Base-by-base conservation (phyloP, 2,329 filamentous ascomycete genomes). In the Diaporthe citrichinensis region DNA sequence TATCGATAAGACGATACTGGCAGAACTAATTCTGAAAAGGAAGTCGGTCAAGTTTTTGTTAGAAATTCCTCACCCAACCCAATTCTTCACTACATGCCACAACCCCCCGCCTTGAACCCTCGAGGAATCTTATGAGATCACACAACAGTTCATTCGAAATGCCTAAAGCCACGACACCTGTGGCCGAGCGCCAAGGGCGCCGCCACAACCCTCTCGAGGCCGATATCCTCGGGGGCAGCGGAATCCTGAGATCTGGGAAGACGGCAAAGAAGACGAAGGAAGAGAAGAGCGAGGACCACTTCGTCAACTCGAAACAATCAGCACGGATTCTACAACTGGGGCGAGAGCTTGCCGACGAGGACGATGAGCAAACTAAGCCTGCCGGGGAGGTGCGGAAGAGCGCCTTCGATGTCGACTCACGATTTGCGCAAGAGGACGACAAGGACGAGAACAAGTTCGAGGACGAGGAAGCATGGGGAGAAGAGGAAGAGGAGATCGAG, bases 161-260 rank as follows among this genome's bases (percentile, higher is more conserved):
- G 96, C 95, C 95, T 51, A 98, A 98, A 87, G 92, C 93, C 67
- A 90, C 88, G 39, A 90, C 90, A 74, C 88, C 91, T 25, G 89
- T 87, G 79, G 88, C 88, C 75, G 73, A 74, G 79, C 91, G 89
- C 82, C 88, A 88, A 79, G 88, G 88, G 76, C 92, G 93, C 81
- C 92, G 94, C 78, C 96, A 98, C 86, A 97, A 97, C 80, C 96
- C 96, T 55, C 93, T 99, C 76, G 94, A 96, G 80, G 94, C 98
- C 82, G 97, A 98, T 81, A 89, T 98, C 82, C 85, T 93, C 79
- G 88, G 76, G 23, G 74, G 95, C 79, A 90, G 92, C 75, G 89
- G 93, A 76, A 87, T 92, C 78, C 84, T 96, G 81, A 91, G 96
- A 86, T 67, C 76, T 36, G 76, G 62, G 23, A 76, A 74, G 59